Evolutionary conservation across 1,139 yeast species (phyloP).

Genomic region (Nematodospora anomalae): DNA sequence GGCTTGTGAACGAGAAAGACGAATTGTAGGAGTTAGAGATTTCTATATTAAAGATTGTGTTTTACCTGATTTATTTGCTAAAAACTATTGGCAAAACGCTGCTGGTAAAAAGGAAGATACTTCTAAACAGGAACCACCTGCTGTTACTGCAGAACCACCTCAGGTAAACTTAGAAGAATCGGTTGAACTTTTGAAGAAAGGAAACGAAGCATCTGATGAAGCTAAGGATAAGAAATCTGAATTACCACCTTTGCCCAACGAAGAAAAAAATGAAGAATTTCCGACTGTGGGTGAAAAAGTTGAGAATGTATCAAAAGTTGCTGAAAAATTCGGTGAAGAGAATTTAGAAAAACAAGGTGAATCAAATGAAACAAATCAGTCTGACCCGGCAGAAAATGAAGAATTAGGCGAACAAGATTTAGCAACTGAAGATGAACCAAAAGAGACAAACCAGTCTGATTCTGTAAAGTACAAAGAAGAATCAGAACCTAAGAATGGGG

Average conservation of each 20-base stretch:
- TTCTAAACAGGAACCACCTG: constrained; percentile 1
- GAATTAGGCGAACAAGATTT: constrained; percentile 14
- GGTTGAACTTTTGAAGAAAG: background rate
- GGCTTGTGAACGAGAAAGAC: constrained; percentile 87
- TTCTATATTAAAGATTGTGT: constrained; percentile 61
- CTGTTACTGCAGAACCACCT: background rate
- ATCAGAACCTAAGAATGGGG: constrained; percentile 16
- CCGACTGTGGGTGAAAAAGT: background rate
- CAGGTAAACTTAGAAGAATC: background rate
- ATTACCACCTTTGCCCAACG: constrained; percentile 7
- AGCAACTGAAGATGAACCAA: constrained; percentile 11
- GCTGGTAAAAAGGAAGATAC: constrained; percentile 2
- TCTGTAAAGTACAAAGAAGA: too few relatives aligned
- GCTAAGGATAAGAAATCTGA: constrained; percentile 1
- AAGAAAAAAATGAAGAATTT: background rate
- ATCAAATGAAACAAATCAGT: constrained; percentile 9
- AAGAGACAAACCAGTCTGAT: constrained; percentile 21
- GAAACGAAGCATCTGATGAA: background rate
- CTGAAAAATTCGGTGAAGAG: constrained; percentile 8
- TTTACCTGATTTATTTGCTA: constrained; percentile 47
- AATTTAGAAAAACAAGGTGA: constrained; percentile 2
- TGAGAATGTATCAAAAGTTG: constrained; percentile 2
- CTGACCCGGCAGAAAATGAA: constrained; percentile 11
- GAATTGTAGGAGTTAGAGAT: constrained; percentile 91
- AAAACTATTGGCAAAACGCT: constrained; percentile 39